Evolutionary conservation across 139 green algal genomes (phyloP), one percentile per base, ranked within the genome.

Genomic region (Gonium pectorale): DNA sequence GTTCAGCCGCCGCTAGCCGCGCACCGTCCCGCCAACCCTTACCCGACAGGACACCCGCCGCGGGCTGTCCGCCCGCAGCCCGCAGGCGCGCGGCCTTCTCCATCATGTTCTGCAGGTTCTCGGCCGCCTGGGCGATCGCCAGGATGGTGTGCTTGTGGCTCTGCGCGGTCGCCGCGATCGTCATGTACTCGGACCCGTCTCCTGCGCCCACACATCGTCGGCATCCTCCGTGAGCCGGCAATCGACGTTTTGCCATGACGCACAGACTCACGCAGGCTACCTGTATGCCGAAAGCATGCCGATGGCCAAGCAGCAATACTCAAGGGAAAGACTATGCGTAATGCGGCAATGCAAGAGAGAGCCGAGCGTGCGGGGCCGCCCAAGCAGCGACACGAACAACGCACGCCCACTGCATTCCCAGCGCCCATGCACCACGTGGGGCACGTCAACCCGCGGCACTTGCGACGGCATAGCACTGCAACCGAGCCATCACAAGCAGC

Each of bases 61-160:
- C 67, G 35, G 27, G 33, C 64, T 24, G 33, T n/a, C 27, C 64
- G 35, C 9, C 4, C 54, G 19, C 40, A 15, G 7, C 17, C 6
- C 80, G 80, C 43, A 86, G 43, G 7, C 54, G 46, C 3, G 72
- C 38, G 6, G 83, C 83, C 26, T 43, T 46, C 44, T 62, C 64
- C 49, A 88, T 73, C 37, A 88, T 66, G 0, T 67, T 56, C 0
- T 79, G 64, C 83, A 88, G 73, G 5, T 71, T 40, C 40, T 66
- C 63, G 0, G 72, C 83, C 5, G 83, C 83, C 24, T 54, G 2
- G 2, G 73, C 62, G 37, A 88, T 84, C 40, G 83, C 73, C 22
- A 66, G 40, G 27, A 83, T 75, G 40, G 63, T 41, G 40, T 69
- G 38, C 63, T 72, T 83, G 66, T 71, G 62, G 63, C 29, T 40